Evolutionary conservation across 129 eudicot genomes (phyloP), one percentile per base, ranked within the genome.

Genomic region (Heracleum sosnowskyi): DNA sequence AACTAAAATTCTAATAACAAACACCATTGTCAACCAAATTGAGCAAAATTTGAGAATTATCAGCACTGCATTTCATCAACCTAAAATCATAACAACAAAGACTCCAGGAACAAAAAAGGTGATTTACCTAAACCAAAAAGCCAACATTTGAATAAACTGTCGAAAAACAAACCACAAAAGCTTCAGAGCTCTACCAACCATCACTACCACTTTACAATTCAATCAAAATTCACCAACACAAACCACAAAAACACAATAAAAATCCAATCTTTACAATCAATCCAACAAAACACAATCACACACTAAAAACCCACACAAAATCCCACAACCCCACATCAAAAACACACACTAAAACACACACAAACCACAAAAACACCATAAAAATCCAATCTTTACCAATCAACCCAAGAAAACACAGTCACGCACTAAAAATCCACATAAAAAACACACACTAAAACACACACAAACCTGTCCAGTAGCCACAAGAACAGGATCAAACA

Each of bases 391-490:
- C 26, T 24, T 53, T 53, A 53, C n/a, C 28, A 53, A 53, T 24
- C 29, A 53, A 53, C 1, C 9, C 69, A 69, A 35, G 22, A 63
- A 13, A 16, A 12, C 72, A 66, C 72, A 66, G 8, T 28, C 37
- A 69, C 74, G 5, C n/a, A 36, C 40, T n/a, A 26, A 69, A 26
- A 69, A 15, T 2, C 42, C n/a, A 51, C 20, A 29, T 5, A 64
- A 47, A 18, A 34, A 28, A 75, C 28, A 57, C 28, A 57, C 31
- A 57, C 47, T 11, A 11, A n/a, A 0, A 45, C 7, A 13, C n/a
- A 60, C 11, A 77, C 55, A 26, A 17, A 86, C 89, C 89, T 83
- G 89, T 11, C 89, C 89, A 72, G 87, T 77, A 63, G 89, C 78
- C 15, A 83, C 22, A 39, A 86, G 53, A 70, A 86, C 89, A 75